A percentile compares a stretch with the other conserved stretches of the same genome.
Conservation (phyloP, 306 rosid genomes). For the Vigna angularis region DNA sequence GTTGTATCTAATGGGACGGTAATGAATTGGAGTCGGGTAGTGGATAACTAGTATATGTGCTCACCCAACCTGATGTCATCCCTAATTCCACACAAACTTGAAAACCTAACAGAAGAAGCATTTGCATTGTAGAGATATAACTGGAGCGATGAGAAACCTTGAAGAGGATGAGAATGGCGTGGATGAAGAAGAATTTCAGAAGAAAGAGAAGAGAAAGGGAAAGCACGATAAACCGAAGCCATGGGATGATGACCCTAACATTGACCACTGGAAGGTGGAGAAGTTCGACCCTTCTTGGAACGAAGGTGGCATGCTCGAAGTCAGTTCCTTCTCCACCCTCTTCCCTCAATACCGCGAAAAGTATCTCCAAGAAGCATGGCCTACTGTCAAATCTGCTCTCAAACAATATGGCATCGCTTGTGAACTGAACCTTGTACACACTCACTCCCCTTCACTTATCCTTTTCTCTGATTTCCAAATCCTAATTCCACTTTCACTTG, state of each 20-base stretch:
- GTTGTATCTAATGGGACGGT: too few species aligned
- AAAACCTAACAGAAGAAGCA: background rate
- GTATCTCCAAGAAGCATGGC: slow-evolving; percentile 84
- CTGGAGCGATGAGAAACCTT: background rate
- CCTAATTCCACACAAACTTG: background rate
- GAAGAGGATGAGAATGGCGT: background rate
- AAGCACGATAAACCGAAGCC: slow-evolving; percentile 97
- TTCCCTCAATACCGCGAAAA: slow-evolving; percentile 85
- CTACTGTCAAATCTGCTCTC: slow-evolving; percentile 66
- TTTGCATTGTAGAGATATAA: background rate
- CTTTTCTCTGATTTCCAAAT: background rate
- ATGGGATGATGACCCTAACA: slow-evolving; percentile 96
- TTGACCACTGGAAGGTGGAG: slow-evolving; percentile 81
- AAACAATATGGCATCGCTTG: slow-evolving; percentile 63
- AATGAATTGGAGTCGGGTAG: too few species aligned
- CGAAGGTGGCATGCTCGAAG: slow-evolving; percentile 86
- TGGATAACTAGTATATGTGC: too few species aligned
- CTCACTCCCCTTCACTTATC: background rate
- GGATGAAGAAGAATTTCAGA: background rate
- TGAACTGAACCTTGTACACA: slow-evolving; percentile 71
- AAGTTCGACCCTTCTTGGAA: slow-evolving; percentile 93
- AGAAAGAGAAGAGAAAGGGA: slow-evolving; percentile 64
- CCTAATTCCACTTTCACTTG: background rate
- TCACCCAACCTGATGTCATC: too few species aligned
- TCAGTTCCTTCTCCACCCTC: slow-evolving; percentile 86